Percentiles rank a stretch among this genome's conserved stretches.
Conservation (phyloP, 2,329 filamentous ascomycete genomes). For the Ambrosiella cleistominuta region DNA sequence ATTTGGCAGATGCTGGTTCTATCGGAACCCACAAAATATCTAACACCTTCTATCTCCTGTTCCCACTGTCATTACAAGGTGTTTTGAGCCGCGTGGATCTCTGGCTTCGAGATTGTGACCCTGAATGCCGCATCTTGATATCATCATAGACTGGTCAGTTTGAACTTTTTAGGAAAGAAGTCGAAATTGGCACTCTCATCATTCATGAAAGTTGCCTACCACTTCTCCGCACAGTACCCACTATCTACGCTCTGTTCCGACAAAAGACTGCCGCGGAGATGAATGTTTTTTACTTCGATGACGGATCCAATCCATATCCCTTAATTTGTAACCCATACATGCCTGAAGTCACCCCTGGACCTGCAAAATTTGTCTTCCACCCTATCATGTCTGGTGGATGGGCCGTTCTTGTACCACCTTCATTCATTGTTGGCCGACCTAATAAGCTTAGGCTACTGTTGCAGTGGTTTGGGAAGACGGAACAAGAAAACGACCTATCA, state of each 20-base stretch:
- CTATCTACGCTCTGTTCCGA: slow-evolving; percentile 16
- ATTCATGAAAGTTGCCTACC: slow-evolving; percentile 27
- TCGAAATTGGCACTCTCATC: slow-evolving; percentile 21
- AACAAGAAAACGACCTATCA: not conserved
- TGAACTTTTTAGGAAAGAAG: slow-evolving; percentile 24
- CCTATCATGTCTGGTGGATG: slow-evolving; percentile 20
- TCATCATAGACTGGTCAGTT: slow-evolving; percentile 29
- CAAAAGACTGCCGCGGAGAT: not conserved
- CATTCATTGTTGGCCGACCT: slow-evolving; percentile 25
- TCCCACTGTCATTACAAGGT: slow-evolving; percentile 23
- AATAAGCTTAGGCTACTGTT: slow-evolving; percentile 20
- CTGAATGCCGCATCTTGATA: slow-evolving; percentile 25
- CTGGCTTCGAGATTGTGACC: slow-evolving; percentile 27
- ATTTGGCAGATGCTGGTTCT: not conserved
- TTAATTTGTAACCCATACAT: not conserved
- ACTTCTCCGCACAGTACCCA: slow-evolving; percentile 24
- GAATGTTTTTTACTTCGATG: not conserved
- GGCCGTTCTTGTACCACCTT: slow-evolving; percentile 25
- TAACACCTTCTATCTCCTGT: slow-evolving; percentile 31
- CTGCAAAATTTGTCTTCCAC: slow-evolving; percentile 16
- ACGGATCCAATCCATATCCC: not conserved
- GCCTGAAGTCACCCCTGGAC: not conserved
- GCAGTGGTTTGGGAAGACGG: slow-evolving; percentile 20
- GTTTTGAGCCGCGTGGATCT: slow-evolving; percentile 23
- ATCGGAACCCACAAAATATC: slow-evolving; percentile 13